Conservation (phyloP, 371 early-diverging fungal species). For the Zychaea mexicana region DNA sequence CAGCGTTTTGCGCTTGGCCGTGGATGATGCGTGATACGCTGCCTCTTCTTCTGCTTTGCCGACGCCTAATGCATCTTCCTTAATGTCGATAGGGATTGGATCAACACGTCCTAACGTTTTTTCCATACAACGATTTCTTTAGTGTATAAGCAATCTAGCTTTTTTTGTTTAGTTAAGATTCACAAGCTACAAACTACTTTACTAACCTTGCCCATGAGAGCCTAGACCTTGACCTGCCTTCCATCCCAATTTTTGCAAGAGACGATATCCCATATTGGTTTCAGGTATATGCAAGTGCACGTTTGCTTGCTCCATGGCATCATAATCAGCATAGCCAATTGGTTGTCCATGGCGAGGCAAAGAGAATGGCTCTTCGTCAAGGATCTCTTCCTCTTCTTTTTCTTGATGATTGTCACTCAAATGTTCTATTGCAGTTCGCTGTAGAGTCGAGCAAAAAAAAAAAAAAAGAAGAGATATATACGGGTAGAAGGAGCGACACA, state of each 20-base stretch:
- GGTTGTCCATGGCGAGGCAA: constrained; percentile 18
- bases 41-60: constrained; percentile 64
- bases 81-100: constrained; percentile 64
- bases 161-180: too few species aligned
- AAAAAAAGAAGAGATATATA: neutral
- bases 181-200: too few species aligned
- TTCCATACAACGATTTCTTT: too few species aligned
- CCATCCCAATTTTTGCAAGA: constrained; percentile 50
- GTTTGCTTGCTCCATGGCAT: constrained; percentile 12
- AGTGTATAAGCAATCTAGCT: too few species aligned
- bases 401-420: neutral
- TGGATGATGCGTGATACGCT: constrained; percentile 52
- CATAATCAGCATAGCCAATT: constrained; percentile 19
- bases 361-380: constrained; percentile 12
- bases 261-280: constrained; percentile 29
- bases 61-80: constrained; percentile 66
- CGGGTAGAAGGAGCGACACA: neutral
- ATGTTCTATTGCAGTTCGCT: neutral
- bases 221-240: constrained; percentile 46
- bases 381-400: constrained; percentile 6
- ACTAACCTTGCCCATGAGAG: constrained; percentile 9
- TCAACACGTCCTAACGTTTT: constrained; percentile 74
- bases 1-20: constrained; percentile 63
- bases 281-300: constrained; percentile 25
- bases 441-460: neutral